A percentile compares a stretch with the other conserved stretches of the same genome.
These are phyloP conservation scores for Suzukiozyma palmioleophila DNA, from an alignment of 1,139 yeast species.

Conservation along the genomic window DNA sequence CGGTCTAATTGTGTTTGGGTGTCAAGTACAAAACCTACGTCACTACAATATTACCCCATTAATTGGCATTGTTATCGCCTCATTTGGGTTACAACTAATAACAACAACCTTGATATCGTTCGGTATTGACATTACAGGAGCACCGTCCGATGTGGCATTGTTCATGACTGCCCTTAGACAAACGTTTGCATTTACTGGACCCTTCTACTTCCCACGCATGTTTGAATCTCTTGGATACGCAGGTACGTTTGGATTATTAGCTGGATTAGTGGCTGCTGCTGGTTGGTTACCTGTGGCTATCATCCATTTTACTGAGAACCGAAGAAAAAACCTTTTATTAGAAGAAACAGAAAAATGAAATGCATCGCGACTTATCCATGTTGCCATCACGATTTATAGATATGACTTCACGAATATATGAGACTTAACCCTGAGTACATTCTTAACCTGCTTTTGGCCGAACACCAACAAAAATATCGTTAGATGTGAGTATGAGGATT, in stretches of 20 bases:
- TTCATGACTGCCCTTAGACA: slow-evolving; percentile 16
- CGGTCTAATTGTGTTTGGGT: slow-evolving; percentile 16
- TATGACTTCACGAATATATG: too few relatives aligned
- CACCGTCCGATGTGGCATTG: slow-evolving; percentile 14
- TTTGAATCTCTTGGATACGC: slow-evolving; percentile 12
- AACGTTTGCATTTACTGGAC: slow-evolving; percentile 16
- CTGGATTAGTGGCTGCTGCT: slow-evolving; percentile 12
- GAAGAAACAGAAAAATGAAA: too few relatives aligned
- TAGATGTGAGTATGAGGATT: too few relatives aligned
- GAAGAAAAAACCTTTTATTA: too few relatives aligned
- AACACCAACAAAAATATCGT: too few relatives aligned
- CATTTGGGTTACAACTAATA: slow-evolving; percentile 16
- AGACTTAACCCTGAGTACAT: too few relatives aligned
- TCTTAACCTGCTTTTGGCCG: too few relatives aligned
- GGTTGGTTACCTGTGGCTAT: slow-evolving; percentile 10
- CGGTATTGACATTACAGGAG: slow-evolving; percentile 13
- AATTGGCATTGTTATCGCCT: slow-evolving; percentile 14
- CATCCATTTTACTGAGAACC: slow-evolving; percentile 5
- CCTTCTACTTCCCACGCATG: slow-evolving; percentile 19
- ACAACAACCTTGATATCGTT: slow-evolving; percentile 17
- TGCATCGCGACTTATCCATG: too few relatives aligned
- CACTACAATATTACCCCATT: slow-evolving; percentile 16
- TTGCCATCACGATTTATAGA: too few relatives aligned
- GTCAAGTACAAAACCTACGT: slow-evolving; percentile 10
- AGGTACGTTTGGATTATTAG: slow-evolving; percentile 14